Percentiles rank a stretch among this genome's conserved stretches.
These are phyloP conservation scores for Amorphotheca resinae DNA, from an alignment of 495 filamentous ascomycete genomes.

Conservation along the genomic window DNA sequence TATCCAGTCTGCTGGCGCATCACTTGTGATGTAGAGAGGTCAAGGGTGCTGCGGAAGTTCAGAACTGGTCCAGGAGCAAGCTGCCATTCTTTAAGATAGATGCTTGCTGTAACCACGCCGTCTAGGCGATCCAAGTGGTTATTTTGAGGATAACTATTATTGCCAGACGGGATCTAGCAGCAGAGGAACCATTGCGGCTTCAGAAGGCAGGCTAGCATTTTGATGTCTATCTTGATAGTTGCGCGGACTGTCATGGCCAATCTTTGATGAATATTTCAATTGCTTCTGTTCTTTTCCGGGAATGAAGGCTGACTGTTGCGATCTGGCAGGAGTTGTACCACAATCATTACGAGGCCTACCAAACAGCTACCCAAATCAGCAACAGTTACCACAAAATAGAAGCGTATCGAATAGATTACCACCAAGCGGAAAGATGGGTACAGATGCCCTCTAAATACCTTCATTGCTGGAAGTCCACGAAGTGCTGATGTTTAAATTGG, in stretches of 20 bases:
- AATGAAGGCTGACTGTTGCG: not conserved
- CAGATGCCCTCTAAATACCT: conserved; percentile 17
- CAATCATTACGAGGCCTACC: conserved; percentile 60
- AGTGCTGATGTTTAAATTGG: conserved; percentile 22
- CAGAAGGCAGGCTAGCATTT: not conserved
- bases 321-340: conserved; percentile 44
- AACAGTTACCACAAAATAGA: conserved; percentile 51
- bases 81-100: not conserved
- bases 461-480: conserved; percentile 12
- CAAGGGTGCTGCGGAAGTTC: no score
- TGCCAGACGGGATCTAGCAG: not conserved
- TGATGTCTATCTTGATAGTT: no score
- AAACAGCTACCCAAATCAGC: conserved; percentile 50
- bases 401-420: conserved; percentile 57
- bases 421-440: conserved; percentile 67
- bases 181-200: not conserved
- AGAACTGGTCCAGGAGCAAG: not conserved
- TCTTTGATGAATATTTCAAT: no score
- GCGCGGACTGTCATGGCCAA: no score
- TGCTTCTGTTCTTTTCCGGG: no score
- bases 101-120: not conserved
- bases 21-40: no score
- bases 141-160: not conserved
- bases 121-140: not conserved
- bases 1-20: no score